Base-by-base conservation (phyloP, 352 stramenopile genomes). In the Peronospora farinosa region DNA sequence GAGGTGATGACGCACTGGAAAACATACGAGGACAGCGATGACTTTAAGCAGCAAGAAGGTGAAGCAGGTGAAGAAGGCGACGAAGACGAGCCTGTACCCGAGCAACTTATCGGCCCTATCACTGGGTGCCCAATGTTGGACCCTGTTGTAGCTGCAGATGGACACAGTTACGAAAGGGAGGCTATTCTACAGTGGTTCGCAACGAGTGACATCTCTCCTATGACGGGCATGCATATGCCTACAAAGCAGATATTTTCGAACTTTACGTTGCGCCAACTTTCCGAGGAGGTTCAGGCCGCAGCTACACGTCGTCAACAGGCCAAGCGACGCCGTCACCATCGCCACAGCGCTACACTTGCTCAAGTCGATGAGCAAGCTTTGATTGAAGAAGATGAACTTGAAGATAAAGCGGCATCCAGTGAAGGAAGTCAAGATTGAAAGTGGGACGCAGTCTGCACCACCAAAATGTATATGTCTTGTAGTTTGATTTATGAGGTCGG, bases 101-200 rank as follows among this genome's bases (percentile, higher is more conserved):
- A 85, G 32, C 75, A 87, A 55, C 65, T 90, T 17, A 78, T 84
- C 15, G 97, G 96, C 68, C 93, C 95, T 6, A 98, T 99, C 49
- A 98, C 92, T 7, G 80, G 91, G 17, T 84, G 89, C 41, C 79
- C 94, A n/a, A 98, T 98, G 92, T 47, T 85, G 13, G 93, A 98
- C 60, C 96, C 96, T 5, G 95, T 98, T 16, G 90, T 98, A 7
- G 92, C 94, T 36, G 87, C 87, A 6, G 96, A 98, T 63, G 96
- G 96, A n/a, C 92, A 98, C 60, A 98, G 94, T 17, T 99, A 99
- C 69, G 96, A 99, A 46, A 78, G 94, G 16, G 72, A 78, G 39
- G 95, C 93, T 6, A 98, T 99, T 55, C 46, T 78, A 60, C 72
- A 86, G 25, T 98, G 95, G 95, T 84, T 99, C 28, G 74, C 79